Conservation (phyloP, 2,329 filamentous ascomycete genomes). For the Neoarthrinium moseri region DNA sequence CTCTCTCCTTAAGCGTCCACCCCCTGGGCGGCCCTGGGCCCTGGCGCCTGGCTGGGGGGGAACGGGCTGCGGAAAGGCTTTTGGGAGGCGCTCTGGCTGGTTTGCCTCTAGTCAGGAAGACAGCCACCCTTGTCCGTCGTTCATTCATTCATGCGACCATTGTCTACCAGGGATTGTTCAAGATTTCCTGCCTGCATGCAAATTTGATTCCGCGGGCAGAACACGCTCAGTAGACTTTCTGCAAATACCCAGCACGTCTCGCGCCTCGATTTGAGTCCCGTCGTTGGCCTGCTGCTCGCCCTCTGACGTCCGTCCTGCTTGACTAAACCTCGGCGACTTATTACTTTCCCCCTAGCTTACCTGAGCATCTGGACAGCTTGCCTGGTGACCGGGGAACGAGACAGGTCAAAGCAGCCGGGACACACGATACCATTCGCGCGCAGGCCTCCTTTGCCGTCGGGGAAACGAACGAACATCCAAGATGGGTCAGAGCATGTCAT, state of each 20-base stretch:
- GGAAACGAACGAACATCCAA: constrained; percentile 29
- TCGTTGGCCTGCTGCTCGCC: too few species aligned
- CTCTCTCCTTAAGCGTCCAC: too few species aligned
- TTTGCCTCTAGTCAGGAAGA: background rate
- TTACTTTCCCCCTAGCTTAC: constrained; percentile 3
- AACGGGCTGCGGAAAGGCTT: background rate
- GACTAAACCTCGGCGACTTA: constrained; percentile 7
- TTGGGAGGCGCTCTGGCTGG: background rate
- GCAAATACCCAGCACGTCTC: too few species aligned
- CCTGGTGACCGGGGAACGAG: too few species aligned
- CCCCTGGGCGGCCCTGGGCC: too few species aligned
- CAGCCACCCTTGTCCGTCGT: background rate
- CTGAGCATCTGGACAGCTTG: constrained; percentile 1
- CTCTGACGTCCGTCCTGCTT: too few species aligned
- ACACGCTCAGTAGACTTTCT: too few species aligned
- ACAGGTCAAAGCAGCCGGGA: background rate
- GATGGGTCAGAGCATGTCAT: constrained; percentile 66
- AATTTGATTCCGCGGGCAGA: too few species aligned
- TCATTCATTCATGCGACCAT: background rate
- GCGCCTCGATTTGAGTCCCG: background rate
- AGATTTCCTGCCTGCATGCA: background rate
- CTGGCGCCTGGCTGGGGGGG: too few species aligned
- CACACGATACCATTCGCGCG: background rate
- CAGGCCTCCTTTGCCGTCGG: background rate
- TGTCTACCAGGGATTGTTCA: background rate